Base-by-base conservation (phyloP, 192 early-diverging fungal genomes). In the Phlyctochytrium bullatum region DNA sequence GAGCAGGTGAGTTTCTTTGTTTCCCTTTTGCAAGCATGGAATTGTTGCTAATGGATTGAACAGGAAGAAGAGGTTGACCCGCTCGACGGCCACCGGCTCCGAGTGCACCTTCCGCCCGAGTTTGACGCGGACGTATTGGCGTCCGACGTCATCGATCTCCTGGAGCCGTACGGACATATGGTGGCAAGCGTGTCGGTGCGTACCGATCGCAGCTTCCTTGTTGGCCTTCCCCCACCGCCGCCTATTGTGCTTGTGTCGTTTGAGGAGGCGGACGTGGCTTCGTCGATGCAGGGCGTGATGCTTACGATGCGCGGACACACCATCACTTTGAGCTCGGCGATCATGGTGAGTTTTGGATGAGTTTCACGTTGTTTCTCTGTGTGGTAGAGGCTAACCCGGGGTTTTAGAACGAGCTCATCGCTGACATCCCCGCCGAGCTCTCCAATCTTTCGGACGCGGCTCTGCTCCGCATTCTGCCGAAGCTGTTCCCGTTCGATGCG, bases 401-500 rank as follows among this genome's bases (percentile, higher is more conserved):
- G 10, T 24, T 57, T 14, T 57, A 57, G 54, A 57, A 57, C 54
- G 54, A 57, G 54, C 27, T 57, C 6, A 27, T 28, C 27, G 54
- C 54, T 25, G 54, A 57, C 6, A 57, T 57, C 25, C 54, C 54
- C 4, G 20, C 10, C 10, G 54, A 57, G 14, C 27, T 57, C 14
- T 28, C 16, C 4, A 57, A 14, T 6, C 16, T 57, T 10, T 57
- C 54, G 14, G 54, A 57, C 6, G 4, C 12, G 25, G 54, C 54
- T 25, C 27, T 57, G 6, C 14, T 57, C 6, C 54, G 54, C 54
- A 57, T 57, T 27, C 16, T 57, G 4, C 54, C 54, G 14, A 57
- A 57, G 27, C 54, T 57, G 20, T 57, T 57, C 54, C 54, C 54
- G 12, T 57, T 57, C 27, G 54, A 57, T 57, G 27, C 54, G 12